These are phyloP conservation scores for Pachyrhizus erosus DNA, from an alignment of 306 rosid genomes.

Conservation along the genomic window DNA sequence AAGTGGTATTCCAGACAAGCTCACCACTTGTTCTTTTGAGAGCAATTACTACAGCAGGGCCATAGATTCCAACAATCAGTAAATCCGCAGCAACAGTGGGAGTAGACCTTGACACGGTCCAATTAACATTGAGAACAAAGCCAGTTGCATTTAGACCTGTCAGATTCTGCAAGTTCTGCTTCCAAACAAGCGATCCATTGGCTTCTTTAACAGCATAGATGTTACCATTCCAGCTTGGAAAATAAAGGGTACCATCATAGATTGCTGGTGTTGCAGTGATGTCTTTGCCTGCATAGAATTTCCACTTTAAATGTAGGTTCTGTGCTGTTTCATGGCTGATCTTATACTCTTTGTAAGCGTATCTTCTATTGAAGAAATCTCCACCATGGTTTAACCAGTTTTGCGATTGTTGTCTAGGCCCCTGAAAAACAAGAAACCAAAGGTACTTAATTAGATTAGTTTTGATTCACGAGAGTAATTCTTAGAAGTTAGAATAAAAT, in stretches of 20 bases:
- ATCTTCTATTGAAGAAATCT: slow-evolving; percentile 67
- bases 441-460: too few relatives aligned
- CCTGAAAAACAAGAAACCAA: not conserved
- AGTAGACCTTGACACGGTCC: slow-evolving; percentile 60
- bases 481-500: too few relatives aligned
- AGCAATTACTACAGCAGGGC: slow-evolving; percentile 66
- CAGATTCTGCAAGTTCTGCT: slow-evolving; percentile 43
- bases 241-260: slow-evolving; percentile 55
- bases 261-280: slow-evolving; percentile 70
- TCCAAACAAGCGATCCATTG: slow-evolving; percentile 47
- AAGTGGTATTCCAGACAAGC: slow-evolving; percentile 59
- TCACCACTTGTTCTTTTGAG: slow-evolving; percentile 55
- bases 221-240: slow-evolving; percentile 80
- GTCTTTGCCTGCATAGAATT: slow-evolving; percentile 61
- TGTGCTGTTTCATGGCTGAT: slow-evolving; percentile 52
- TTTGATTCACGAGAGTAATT: not conserved
- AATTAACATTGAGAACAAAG: slow-evolving; percentile 45
- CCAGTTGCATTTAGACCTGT: slow-evolving; percentile 60
- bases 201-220: slow-evolving; percentile 59
- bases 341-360: slow-evolving; percentile 57
- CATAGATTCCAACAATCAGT: slow-evolving; percentile 50
- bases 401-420: slow-evolving; percentile 24
- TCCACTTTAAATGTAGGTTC: slow-evolving; percentile 60
- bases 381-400: slow-evolving; percentile 79
- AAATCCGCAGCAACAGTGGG: slow-evolving; percentile 56